Evolutionary conservation across 305 asterid species (phyloP), one percentile per base, ranked within the genome.

Genomic region (Fraxinus latifolia): DNA sequence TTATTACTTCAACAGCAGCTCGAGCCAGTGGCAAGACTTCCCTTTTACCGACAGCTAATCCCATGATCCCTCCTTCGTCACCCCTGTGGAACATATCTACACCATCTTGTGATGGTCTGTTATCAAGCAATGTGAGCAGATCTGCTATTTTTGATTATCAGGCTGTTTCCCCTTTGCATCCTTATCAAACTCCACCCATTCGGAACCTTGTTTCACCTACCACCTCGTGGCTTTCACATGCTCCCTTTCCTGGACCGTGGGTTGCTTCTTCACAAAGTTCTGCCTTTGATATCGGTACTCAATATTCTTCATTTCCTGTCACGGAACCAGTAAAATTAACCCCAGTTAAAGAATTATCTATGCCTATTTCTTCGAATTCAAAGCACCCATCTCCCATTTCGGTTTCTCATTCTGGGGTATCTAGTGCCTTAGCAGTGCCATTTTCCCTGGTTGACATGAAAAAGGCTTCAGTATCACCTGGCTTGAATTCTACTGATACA

Each of bases 211-310:
- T 87, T 47, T 80, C 93, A 3, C 93, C 88, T 84, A 78, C 90
- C 55, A 83, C 89, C 76, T 85, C 86, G 82, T 84, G 92, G 92
- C 87, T 83, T 55, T 83, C 91, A 6, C 97, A 87, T 82, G 81
- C 90, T 82, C 86, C 91, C 55, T 90, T 90, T 80, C 87, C 93
- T 36, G 88, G 90, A 77, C 93, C 97, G 29, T 92, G 97, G 98
- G 88, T 91, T 87, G 85, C 95, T 74, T 87, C 98, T 85, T 88
- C 98, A 21, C 98, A 91, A 83, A 85, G 87, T 86, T 87, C 98
- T 79, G 86, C 94, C 7, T 89, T 90, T 82, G 94, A 91, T 77
- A 74, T 87, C 73, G 86, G 89, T 84, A 82, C 92, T 82, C 93
- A 72, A 77, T 84, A 83, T 85, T 88, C 97, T 74, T 84, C 89